phyloP scores from a whole-genome alignment of 2,329 filamentous ascomycete genomes.

The Rachicladosporium sp. region DNA sequence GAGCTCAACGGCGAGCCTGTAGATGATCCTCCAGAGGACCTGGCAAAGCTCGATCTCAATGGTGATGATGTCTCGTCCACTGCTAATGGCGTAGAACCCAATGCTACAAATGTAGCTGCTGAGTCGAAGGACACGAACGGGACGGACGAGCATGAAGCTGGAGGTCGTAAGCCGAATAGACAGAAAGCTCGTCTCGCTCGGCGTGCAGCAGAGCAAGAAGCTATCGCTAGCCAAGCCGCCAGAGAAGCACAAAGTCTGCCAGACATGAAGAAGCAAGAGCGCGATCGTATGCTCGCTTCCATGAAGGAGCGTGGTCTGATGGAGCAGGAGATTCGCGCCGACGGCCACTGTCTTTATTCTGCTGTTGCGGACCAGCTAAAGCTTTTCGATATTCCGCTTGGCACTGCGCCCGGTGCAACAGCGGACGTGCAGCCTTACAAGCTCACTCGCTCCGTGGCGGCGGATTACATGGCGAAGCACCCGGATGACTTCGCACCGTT shows the following conservation, averaged over 20 bases:
- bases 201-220: constrained; percentile 73
- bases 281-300: constrained; percentile 54
- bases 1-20: constrained; percentile 27
- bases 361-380: constrained; percentile 75
- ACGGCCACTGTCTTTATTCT: constrained; percentile 91
- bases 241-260: constrained; percentile 64
- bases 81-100: constrained; percentile 1
- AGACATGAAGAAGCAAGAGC: constrained; percentile 59
- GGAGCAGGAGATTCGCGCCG: constrained; percentile 71
- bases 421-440: constrained; percentile 41
- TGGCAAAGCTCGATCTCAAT: constrained; percentile 1
- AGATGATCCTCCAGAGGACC: constrained; percentile 2
- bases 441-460: constrained; percentile 56
- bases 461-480: constrained; percentile 63
- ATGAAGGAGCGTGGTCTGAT: constrained; percentile 52
- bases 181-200: constrained; percentile 85
- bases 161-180: constrained; percentile 59
- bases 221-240: constrained; percentile 53
- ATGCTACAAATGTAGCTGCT: background rate
- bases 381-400: constrained; percentile 32
- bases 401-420: constrained; percentile 9
- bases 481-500: constrained; percentile 76
- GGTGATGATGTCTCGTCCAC: background rate
- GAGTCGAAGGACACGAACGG: background rate
- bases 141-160: background rate